phyloP scores from a whole-genome alignment of 192 early-diverging fungal genomes.

The Rhizoclosmatium sp. region DNA sequence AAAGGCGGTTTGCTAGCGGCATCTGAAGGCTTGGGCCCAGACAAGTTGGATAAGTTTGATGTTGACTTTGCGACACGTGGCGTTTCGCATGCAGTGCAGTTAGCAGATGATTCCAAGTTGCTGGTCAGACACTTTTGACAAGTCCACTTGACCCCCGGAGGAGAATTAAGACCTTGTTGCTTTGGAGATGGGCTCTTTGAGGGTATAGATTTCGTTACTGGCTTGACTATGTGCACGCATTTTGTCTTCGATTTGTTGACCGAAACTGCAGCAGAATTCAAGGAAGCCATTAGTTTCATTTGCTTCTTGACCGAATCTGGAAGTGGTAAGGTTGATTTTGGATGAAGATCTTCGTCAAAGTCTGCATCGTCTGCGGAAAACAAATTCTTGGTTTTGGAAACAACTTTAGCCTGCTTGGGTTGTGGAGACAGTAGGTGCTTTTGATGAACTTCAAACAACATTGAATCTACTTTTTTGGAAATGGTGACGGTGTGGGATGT shows the following conservation, averaged over 20 bases:
- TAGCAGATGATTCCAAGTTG: constrained; percentile 22
- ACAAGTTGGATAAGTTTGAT: too few relatives aligned
- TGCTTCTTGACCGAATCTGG: constrained; percentile 11
- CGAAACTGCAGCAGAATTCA: not conserved
- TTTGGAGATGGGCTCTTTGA: not conserved
- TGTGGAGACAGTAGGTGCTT: not conserved
- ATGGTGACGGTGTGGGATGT: constrained; percentile 19
- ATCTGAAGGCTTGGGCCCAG: not conserved
- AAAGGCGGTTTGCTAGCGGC: not conserved
- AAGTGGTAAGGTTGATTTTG: not conserved
- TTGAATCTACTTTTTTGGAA: constrained; percentile 25
- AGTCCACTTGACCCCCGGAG: constrained; percentile 8
- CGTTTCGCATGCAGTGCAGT: constrained; percentile 31
- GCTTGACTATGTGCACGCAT: not conserved
- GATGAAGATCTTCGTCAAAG: constrained; percentile 8
- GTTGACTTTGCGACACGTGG: too few relatives aligned
- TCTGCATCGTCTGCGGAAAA: constrained; percentile 11
- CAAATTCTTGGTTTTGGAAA: not conserved
- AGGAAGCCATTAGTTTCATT: not conserved
- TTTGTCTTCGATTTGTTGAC: not conserved
- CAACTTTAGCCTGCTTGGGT: not conserved
- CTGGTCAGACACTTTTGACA: constrained; percentile 29
- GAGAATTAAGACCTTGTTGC: not conserved
- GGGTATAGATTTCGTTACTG: too few relatives aligned
- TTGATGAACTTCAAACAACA: not conserved